These are phyloP conservation scores for Mycena metata DNA, from an alignment of 768 basidiomycete genomes.

Conservation along the genomic window DNA sequence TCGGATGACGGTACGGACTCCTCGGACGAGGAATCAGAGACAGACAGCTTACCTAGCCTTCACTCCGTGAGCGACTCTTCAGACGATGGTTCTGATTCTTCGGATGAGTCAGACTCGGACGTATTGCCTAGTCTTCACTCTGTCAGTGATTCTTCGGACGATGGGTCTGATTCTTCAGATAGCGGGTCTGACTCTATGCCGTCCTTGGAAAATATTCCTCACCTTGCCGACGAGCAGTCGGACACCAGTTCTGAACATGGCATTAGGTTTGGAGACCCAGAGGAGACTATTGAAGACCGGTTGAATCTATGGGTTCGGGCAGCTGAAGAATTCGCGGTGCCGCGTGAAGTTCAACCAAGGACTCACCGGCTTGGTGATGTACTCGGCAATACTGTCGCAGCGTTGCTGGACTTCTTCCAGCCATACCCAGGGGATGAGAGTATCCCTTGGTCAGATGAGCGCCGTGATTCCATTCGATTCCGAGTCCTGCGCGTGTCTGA, in stretches of 20 bases:
- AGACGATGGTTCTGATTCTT: background rate
- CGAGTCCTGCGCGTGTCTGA: too few relatives aligned
- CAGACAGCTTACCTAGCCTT: too few relatives aligned
- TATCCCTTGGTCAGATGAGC: too few relatives aligned
- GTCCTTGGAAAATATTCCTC: background rate
- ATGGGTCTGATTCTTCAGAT: background rate
- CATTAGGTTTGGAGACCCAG: background rate
- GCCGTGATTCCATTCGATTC: too few relatives aligned
- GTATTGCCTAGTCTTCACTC: too few relatives aligned
- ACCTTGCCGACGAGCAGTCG: too few relatives aligned
- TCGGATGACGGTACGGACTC: background rate
- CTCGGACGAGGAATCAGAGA: too few relatives aligned
- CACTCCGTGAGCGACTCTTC: background rate
- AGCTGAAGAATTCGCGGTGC: background rate
- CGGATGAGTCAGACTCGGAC: too few relatives aligned
- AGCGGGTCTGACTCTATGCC: background rate
- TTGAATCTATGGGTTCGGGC: slow-evolving; percentile 3
- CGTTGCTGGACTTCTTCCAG: background rate
- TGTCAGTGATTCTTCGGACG: slow-evolving; percentile 1
- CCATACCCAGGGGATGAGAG: too few relatives aligned
- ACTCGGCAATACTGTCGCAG: slow-evolving; percentile 3
- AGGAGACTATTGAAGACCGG: slow-evolving; percentile 3
- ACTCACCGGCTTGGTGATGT: slow-evolving; percentile 3
- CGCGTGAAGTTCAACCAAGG: background rate
- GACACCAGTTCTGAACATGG: background rate